These are phyloP conservation scores for Mycena venus DNA, from an alignment of 768 basidiomycete genomes.

Conservation along the genomic window DNA sequence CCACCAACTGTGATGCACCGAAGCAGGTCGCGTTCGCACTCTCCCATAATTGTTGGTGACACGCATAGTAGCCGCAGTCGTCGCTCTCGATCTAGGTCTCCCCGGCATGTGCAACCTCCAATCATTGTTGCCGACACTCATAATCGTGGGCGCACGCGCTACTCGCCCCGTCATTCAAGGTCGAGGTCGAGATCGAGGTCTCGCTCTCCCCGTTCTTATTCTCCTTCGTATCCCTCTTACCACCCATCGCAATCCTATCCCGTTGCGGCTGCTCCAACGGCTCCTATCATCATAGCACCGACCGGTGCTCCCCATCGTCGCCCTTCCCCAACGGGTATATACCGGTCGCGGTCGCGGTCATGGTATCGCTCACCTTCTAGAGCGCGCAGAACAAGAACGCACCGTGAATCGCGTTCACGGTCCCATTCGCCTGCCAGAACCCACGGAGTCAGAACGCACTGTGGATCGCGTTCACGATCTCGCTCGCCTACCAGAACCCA, in stretches of 20 bases:
- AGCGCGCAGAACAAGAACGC: not conserved
- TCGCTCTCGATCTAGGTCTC: slow-evolving; percentile 15
- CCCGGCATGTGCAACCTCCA: too few relatives aligned
- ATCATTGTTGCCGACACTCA: not conserved
- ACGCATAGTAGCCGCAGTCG: not conserved
- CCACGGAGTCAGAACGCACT: not conserved
- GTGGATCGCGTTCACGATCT: not conserved
- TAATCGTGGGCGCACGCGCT: not conserved
- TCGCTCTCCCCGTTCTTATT: slow-evolving; percentile 4
- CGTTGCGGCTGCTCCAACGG: too few relatives aligned
- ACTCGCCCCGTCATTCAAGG: not conserved
- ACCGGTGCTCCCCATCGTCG: slow-evolving; percentile 17
- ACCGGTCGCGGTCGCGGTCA: slow-evolving; percentile 45
- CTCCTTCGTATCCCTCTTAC: slow-evolving; percentile 7
- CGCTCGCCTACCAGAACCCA: not conserved
- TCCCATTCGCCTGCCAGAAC: not conserved
- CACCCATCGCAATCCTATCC: not conserved
- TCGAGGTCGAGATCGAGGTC: slow-evolving; percentile 24
- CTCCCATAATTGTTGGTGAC: slow-evolving; percentile 1
- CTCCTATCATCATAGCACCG: not conserved
- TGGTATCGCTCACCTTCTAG: slow-evolving; percentile 33
- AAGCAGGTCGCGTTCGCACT: slow-evolving; percentile 27
- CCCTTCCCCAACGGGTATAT: slow-evolving; percentile 32
- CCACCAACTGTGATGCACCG: too few relatives aligned
- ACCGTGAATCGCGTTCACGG: not conserved